Conservation (phyloP, 139 green algal species). For the Chlorella sp. region DNA sequence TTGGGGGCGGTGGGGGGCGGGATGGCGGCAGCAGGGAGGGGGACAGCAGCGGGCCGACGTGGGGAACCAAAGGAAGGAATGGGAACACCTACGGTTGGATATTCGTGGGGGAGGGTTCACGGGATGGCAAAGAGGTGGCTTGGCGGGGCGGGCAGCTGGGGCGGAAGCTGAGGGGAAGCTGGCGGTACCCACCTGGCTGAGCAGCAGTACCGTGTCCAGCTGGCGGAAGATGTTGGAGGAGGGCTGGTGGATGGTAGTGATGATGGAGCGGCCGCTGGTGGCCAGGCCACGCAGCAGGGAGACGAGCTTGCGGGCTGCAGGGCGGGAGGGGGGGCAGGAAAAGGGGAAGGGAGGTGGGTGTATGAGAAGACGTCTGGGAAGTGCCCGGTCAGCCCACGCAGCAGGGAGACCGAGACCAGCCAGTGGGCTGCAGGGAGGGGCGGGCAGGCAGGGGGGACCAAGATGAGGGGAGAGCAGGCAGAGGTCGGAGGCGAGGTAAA, state of each 20-base stretch:
- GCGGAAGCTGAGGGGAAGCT: too few relatives aligned
- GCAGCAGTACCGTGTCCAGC: conserved; percentile 79
- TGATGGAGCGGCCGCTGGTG: conserved; percentile 74
- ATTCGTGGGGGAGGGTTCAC: too few relatives aligned
- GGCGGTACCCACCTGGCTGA: conserved; percentile 39
- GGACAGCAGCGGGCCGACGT: too few relatives aligned
- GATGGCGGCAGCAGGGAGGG: neutral
- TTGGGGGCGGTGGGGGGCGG: neutral
- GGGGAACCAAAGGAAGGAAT: too few relatives aligned
- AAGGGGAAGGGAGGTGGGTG: neutral
- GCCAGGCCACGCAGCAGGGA: conserved; percentile 77
- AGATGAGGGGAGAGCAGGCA: neutral
- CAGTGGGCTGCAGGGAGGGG: too few relatives aligned
- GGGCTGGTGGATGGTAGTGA: conserved; percentile 89
- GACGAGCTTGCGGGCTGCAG: conserved; percentile 89
- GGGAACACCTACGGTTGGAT: too few relatives aligned
- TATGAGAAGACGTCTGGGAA: neutral
- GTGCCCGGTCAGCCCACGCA: too few relatives aligned
- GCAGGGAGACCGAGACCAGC: too few relatives aligned
- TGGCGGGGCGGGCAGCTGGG: too few relatives aligned
- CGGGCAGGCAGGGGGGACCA: too few relatives aligned
- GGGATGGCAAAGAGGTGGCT: too few relatives aligned
- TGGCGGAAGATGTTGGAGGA: conserved; percentile 82
- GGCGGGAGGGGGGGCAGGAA: neutral
- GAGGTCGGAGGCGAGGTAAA: too few relatives aligned